Evolutionary conservation across 768 basidiomycete species (phyloP).

Genomic region (Gloeostereum incarnatum): DNA sequence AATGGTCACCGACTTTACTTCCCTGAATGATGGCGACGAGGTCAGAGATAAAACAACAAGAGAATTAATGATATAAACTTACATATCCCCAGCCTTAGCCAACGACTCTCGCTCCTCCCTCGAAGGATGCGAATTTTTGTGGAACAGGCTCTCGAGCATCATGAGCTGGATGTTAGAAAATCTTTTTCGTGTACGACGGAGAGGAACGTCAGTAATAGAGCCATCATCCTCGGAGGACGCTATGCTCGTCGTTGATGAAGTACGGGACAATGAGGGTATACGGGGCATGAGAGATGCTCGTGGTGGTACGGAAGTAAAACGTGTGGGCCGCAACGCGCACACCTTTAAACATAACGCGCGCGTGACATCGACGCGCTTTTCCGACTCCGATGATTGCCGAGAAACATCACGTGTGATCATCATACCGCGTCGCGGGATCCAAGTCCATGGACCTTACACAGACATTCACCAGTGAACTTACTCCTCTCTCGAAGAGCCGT

Average conservation of each 20-base stretch:
- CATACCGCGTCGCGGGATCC: too few species aligned
- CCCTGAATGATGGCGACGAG: slow-evolving; percentile 39
- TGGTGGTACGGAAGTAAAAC: slow-evolving; percentile 5
- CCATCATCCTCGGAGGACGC: slow-evolving; percentile 39
- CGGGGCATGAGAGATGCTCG: slow-evolving; percentile 7
- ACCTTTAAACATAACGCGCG: too few species aligned
- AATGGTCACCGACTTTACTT: slow-evolving; percentile 63
- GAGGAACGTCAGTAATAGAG: slow-evolving; percentile 20
- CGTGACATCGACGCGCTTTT: too few species aligned
- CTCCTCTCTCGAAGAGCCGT: too few species aligned
- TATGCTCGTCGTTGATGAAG: slow-evolving; percentile 47
- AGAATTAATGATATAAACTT: slow-evolving; percentile 18
- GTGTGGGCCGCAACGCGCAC: too few species aligned
- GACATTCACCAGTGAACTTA: too few species aligned
- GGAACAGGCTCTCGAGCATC: slow-evolving; percentile 67
- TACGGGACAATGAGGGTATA: slow-evolving; percentile 32
- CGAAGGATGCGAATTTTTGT: slow-evolving; percentile 66
- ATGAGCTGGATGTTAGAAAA: slow-evolving; percentile 62
- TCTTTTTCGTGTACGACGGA: slow-evolving; percentile 58
- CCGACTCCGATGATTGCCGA: too few species aligned
- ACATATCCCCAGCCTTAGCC: slow-evolving; percentile 57
- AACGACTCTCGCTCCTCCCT: slow-evolving; percentile 61
- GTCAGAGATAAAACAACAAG: slow-evolving; percentile 7
- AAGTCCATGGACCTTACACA: too few species aligned
- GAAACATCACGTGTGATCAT: too few species aligned